Base-by-base conservation (phyloP, 371 early-diverging fungal genomes). In the Mortierella sp. region DNA sequence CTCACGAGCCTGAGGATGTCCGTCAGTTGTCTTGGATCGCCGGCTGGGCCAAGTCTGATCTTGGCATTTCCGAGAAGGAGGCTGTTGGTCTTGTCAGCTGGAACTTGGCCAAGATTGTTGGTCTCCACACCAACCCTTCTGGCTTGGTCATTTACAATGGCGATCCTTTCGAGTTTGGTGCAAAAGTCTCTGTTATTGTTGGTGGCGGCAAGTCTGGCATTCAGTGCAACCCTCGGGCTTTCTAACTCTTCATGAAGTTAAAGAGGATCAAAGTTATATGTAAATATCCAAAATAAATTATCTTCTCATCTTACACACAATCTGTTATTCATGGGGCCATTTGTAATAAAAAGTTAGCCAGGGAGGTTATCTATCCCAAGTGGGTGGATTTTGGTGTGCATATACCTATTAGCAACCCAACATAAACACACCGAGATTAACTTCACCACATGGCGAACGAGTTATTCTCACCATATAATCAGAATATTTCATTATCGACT, bases 11-110 rank as follows among this genome's bases (percentile, higher is more conserved):
- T 53, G 88, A 90, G n/a, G 78, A 84, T 55, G 89, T 89, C 4
- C 88, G 94, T 61, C 89, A 91, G 48, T 76, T 95, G 70, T 86
- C 90, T 2, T 94, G 93, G 92, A 94, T 92, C 73, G 93, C 96
- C 33, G 94, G 92, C n/a, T 94, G 93, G 94, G 87, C 88, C 13
- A 74, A 84, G 1, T 86, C 89, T 6, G 78, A 77, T 32, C 81
- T 82, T 74, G 84, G 85, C 9, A 84, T 92, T 21, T 71, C 85
- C 0, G 90, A 90, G 75, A 83, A 74, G 55, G 89, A 94, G 24
- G 92, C 94, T 15, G 87, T 94, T 47, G 91, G 88, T 15, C 88
- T 93, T 32, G 87, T 94, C n/a, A 91, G 93, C 40, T 90, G 91
- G 84, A 91, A 91, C 67, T 72, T 93, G 43, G 90, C 88, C 33